phyloP scores from a whole-genome alignment of 345 rosid genomes.

The Camelina neglecta region DNA sequence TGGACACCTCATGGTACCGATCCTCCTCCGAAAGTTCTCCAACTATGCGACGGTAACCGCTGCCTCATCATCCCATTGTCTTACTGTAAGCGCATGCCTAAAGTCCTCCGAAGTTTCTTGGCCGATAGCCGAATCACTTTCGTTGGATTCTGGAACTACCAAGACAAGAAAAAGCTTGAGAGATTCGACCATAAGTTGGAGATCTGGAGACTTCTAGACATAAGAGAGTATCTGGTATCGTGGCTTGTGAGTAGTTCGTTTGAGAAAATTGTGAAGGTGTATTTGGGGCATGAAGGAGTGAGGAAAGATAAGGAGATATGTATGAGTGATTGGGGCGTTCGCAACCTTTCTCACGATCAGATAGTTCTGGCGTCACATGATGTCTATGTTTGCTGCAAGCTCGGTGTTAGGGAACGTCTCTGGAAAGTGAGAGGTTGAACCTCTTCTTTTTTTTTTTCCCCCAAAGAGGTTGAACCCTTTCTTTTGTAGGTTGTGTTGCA shows the following conservation, averaged over 20 bases:
- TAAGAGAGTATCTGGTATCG: neutral
- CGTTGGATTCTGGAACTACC: constrained; percentile 1
- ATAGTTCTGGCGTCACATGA: neutral
- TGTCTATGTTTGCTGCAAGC: constrained; percentile 18
- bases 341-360: neutral
- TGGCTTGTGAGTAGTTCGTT: neutral
- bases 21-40: neutral
- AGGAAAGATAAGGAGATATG: neutral
- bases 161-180: constrained; percentile 9
- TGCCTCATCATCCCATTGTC: constrained; percentile 7
- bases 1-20: neutral
- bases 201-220: constrained; percentile 11
- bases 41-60: neutral
- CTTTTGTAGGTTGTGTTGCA: too few relatives aligned
- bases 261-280: neutral
- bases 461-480: too few relatives aligned
- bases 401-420: neutral
- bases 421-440: neutral
- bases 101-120: constrained; percentile 2
- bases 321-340: constrained; percentile 17
- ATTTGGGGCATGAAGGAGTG: neutral
- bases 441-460: too few relatives aligned
- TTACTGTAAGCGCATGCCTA: neutral
- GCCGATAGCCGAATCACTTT: neutral
- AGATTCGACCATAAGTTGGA: neutral